Conservation (phyloP, 306 rosid genomes). For the Trifolium dubium region DNA sequence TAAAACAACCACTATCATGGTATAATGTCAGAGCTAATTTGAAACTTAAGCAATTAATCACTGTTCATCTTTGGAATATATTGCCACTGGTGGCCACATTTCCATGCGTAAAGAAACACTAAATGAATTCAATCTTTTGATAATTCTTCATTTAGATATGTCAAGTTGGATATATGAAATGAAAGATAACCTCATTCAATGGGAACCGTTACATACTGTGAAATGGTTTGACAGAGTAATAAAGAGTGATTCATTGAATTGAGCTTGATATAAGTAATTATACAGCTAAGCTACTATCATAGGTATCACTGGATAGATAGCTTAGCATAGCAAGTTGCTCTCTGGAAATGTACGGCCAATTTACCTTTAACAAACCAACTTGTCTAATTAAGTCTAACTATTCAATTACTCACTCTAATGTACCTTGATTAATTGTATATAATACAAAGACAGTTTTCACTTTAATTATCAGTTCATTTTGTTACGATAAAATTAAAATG, state of each 20-base stretch:
- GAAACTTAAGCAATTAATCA: slow-evolving; percentile 1
- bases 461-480: too few species aligned
- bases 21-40: neutral
- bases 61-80: slow-evolving; percentile 17
- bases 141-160: neutral
- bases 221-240: neutral
- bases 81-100: slow-evolving; percentile 2
- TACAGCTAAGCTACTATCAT: neutral
- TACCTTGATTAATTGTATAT: too few species aligned
- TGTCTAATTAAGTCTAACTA: slow-evolving; percentile 4
- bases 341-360: slow-evolving; percentile 8
- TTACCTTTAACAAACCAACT: slow-evolving; percentile 10
- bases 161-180: neutral
- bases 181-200: neutral
- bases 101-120: slow-evolving; percentile 29
- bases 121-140: neutral
- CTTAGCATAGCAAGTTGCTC: neutral
- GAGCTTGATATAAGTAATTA: neutral
- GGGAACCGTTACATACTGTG: neutral
- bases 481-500: too few species aligned
- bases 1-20: neutral
- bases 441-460: too few species aligned
- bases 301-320: neutral
- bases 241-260: slow-evolving; percentile 31
- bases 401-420: neutral